Percentiles rank a stretch among this genome's conserved stretches.
Conservation (phyloP, 1,284 basidiomycete genomes). For the Coniferiporia sulphurascens region DNA sequence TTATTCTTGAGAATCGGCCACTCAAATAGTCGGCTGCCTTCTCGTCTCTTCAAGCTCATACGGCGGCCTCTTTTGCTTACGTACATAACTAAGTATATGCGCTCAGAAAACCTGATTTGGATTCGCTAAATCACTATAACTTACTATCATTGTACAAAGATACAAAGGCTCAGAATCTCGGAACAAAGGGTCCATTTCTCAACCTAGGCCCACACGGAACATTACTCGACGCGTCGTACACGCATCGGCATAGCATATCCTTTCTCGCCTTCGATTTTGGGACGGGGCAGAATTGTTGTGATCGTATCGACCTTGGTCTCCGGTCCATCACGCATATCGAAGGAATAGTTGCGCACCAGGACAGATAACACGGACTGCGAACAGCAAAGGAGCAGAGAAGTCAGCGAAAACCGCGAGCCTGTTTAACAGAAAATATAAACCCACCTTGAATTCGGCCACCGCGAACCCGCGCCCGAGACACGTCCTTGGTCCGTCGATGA, state of each 20-base stretch:
- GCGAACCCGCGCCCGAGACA: slow-evolving; percentile 18
- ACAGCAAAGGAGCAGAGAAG: not conserved
- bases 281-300: slow-evolving; percentile 13
- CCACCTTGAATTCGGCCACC: slow-evolving; percentile 18
- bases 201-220: not conserved
- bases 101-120: too few relatives aligned
- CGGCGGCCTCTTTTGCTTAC: too few relatives aligned
- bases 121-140: too few relatives aligned
- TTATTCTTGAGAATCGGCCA: too few relatives aligned
- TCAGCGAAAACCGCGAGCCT: not conserved
- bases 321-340: slow-evolving; percentile 21
- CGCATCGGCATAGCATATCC: slow-evolving; percentile 18
- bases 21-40: too few relatives aligned
- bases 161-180: too few relatives aligned
- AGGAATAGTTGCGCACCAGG: slow-evolving; percentile 22
- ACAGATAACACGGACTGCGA: slow-evolving; percentile 16
- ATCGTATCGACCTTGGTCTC: slow-evolving; percentile 21
- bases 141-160: too few relatives aligned
- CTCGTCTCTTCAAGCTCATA: too few relatives aligned
- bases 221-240: slow-evolving; percentile 12
- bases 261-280: slow-evolving; percentile 16
- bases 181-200: too few relatives aligned
- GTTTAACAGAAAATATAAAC: not conserved
- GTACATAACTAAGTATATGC: too few relatives aligned
- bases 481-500: slow-evolving; percentile 16